These are phyloP conservation scores for Pachysandra terminalis DNA, from an alignment of 164 flowering plant genomes.

Conservation along the genomic window DNA sequence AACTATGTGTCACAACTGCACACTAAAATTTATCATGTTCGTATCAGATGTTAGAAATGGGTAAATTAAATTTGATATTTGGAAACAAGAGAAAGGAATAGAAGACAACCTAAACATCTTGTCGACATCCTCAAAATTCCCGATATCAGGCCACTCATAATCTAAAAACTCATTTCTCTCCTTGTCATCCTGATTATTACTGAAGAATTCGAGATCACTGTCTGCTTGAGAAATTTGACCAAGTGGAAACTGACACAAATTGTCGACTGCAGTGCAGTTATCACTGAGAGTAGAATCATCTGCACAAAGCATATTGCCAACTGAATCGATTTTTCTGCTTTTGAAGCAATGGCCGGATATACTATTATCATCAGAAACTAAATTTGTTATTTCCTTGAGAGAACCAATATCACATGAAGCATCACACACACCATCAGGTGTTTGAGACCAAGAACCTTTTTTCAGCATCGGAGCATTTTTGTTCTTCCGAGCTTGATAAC, in stretches of 20 bases:
- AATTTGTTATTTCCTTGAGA: conserved; percentile 22
- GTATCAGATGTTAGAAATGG: not conserved
- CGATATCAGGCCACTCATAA: conserved; percentile 77
- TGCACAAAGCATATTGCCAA: conserved; percentile 25
- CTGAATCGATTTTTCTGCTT: conserved; percentile 26
- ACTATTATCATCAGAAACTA: conserved; percentile 34
- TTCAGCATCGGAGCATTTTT: conserved; percentile 37
- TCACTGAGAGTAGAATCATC: conserved; percentile 34
- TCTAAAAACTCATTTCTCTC: conserved; percentile 44
- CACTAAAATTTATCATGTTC: not conserved
- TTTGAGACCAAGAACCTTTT: conserved; percentile 42
- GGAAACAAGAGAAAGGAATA: not conserved
- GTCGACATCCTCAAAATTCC: conserved; percentile 82
- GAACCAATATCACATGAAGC: conserved; percentile 36
- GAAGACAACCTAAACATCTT: conserved; percentile 67
- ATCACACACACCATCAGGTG: conserved; percentile 34
- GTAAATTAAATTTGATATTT: not conserved
- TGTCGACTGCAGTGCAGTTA: conserved; percentile 29
- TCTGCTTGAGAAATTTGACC: conserved; percentile 44
- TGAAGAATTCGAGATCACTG: conserved; percentile 43
- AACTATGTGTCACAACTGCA: not conserved
- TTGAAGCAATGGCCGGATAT: conserved; percentile 34
- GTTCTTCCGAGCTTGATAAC: conserved; percentile 16
- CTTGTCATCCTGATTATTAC: conserved; percentile 37
- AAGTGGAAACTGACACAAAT: conserved; percentile 36